Evolutionary conservation across 148 eudicot species (phyloP), one percentile per base, ranked within the genome.

Genomic region (Camellia japonica): DNA sequence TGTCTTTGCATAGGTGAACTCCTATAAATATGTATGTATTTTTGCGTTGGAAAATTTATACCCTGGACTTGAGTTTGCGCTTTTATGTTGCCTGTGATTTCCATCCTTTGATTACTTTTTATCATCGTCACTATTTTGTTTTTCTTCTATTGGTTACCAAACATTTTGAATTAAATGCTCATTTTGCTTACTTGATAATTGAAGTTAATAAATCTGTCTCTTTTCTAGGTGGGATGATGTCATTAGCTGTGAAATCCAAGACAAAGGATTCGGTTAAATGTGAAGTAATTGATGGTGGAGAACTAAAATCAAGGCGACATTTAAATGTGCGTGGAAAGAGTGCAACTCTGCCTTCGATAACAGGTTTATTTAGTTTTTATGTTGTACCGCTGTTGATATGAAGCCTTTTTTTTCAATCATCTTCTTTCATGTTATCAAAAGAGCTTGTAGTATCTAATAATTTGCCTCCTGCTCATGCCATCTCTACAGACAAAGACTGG

Each of bases 271-370:
- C 87, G 12, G 98, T 96, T 51, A 91, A 87, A 74, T 94, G 99
- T 85, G 74, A 83, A 86, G 99, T 96, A 64, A 75, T 96, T 83
- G 99, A 96, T 85, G 99, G 99, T 7, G 99, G 97, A 44, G 99
- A 96, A 83, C 85, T 96, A 59, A 93, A 92, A 80, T 96, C 99
- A 78, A 89, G 99, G 64, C 84, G 98, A 0, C 99, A 96, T 82
- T 82, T 96, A 78, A 96, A 94, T 86, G 99, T 96, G 80, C 97
- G 98, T 74, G 99, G 99, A 49, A 96, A 91, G 87, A 96, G 98
- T 82, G 99, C 98, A 23, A 94, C 90, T 79, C 88, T 96, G 72
- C 99, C 98, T 78, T 96, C 99, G 20, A 96, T 96, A 84, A 96
- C 99, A 81, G 99, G 99, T 96, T 81, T 70, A 78, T 47, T 68